phyloP scores from a whole-genome alignment of 2,329 filamentous ascomycete genomes.

The Colletotrichum shisoi region DNA sequence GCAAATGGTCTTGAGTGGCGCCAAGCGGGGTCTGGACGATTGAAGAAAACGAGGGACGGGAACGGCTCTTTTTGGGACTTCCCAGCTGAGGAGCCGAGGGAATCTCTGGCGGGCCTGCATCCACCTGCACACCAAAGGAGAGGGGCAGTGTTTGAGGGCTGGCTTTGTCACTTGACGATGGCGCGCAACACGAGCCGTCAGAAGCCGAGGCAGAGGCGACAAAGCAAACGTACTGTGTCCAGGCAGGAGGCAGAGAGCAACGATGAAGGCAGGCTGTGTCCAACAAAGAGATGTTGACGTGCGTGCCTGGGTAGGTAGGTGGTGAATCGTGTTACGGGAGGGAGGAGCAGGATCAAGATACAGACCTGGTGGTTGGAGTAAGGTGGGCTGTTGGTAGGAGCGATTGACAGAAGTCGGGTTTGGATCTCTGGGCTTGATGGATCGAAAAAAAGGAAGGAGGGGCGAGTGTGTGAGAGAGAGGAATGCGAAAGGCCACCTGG shows the following conservation, averaged over 20 bases:
- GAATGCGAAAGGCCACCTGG: conserved; percentile 35
- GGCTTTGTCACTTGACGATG: conserved; percentile 35
- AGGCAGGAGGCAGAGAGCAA: conserved; percentile 1
- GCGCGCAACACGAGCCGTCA: not conserved
- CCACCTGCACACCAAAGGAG: conserved; percentile 15
- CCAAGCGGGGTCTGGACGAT: conserved; percentile 27
- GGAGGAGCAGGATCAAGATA: conserved; percentile 12
- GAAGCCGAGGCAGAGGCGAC: conserved; percentile 19
- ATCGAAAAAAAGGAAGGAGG: conserved; percentile 37
- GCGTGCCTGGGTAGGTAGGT: conserved; percentile 9
- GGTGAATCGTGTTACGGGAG: not conserved
- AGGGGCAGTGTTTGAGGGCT: conserved; percentile 32
- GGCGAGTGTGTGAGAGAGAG: conserved; percentile 20
- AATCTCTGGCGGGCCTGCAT: conserved; percentile 5
- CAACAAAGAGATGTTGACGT: conserved; percentile 17
- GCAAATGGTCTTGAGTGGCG: conserved; percentile 31
- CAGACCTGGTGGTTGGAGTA: conserved; percentile 32
- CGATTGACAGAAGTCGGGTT: conserved; percentile 31
- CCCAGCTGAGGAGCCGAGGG: conserved; percentile 21
- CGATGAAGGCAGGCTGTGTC: conserved; percentile 24
- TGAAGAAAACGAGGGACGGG: conserved; percentile 16
- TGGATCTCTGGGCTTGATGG: conserved; percentile 26
- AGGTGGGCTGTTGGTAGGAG: conserved; percentile 34
- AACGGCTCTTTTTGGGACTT: conserved; percentile 28
- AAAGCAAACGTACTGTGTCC: conserved; percentile 28